These are phyloP conservation scores for Neocucurbitaria cava DNA, from an alignment of 2,329 filamentous ascomycete genomes.

Conservation along the genomic window DNA sequence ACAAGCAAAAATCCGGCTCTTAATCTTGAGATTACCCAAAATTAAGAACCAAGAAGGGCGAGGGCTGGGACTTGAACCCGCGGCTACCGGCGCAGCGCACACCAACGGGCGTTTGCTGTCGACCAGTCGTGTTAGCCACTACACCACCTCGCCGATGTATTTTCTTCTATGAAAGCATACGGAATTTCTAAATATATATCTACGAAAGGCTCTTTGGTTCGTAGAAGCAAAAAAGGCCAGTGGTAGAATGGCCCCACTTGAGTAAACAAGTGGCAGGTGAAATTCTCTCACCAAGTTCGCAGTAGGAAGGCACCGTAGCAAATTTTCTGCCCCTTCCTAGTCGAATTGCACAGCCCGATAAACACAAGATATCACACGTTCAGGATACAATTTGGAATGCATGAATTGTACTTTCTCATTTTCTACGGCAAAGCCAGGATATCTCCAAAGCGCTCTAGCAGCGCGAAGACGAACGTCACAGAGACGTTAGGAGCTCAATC, in stretches of 20 bases:
- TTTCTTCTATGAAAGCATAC: background rate
- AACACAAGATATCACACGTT: no score
- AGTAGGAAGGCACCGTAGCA: no score
- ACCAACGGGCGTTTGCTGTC: no score
- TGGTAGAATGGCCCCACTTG: no score
- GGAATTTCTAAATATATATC: background rate
- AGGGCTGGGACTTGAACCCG: slow-evolving; percentile 7
- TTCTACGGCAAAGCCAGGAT: background rate
- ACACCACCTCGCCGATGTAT: slow-evolving; percentile 1
- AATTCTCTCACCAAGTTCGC: no score
- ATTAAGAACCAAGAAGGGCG: background rate
- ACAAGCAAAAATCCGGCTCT: background rate
- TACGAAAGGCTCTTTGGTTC: no score
- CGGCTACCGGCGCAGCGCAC: background rate
- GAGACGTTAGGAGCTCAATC: background rate
- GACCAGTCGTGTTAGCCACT: slow-evolving; percentile 5
- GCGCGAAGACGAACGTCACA: background rate
- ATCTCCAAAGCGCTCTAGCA: background rate
- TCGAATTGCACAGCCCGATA: no score
- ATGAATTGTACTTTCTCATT: background rate
- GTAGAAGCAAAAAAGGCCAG: no score
- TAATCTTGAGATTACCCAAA: background rate
- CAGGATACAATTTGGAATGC: no score
- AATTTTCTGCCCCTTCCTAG: no score
- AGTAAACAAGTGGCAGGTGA: no score